Conservation (phyloP, 1,284 basidiomycete genomes). For the Austroboletus olivaceoglutinosus region DNA sequence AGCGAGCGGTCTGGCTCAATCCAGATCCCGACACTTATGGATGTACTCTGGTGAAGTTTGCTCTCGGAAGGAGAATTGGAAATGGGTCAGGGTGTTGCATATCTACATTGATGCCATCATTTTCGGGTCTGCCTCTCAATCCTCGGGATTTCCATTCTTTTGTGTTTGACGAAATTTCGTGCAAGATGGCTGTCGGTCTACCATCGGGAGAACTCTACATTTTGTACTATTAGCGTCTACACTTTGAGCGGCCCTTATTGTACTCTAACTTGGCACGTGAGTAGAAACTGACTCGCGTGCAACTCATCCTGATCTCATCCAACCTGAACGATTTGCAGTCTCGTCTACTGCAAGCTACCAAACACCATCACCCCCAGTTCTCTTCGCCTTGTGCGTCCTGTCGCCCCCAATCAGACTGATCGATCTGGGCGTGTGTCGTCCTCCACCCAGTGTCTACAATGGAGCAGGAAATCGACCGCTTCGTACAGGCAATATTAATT, state of each 20-base stretch:
- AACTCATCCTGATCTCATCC: conserved; percentile 7
- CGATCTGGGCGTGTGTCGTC: conserved; percentile 17
- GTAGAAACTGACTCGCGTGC: conserved; percentile 18
- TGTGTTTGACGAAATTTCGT: conserved; percentile 29
- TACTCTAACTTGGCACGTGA: conserved; percentile 25
- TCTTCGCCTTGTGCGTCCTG: background rate
- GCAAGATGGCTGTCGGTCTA: conserved; percentile 20
- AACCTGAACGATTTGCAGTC: conserved; percentile 1
- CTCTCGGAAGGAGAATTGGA: conserved; percentile 5
- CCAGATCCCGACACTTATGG: conserved; percentile 12
- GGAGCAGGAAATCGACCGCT: conserved; percentile 72
- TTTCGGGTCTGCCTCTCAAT: conserved; percentile 25
- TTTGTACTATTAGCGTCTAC: conserved; percentile 12
- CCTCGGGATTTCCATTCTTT: conserved; percentile 23
- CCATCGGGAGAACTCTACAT: conserved; percentile 25
- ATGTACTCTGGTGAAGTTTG: conserved; percentile 21
- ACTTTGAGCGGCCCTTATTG: conserved; percentile 20
- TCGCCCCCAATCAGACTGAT: conserved; percentile 7
- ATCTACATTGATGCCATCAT: conserved; percentile 21
- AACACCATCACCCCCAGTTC: conserved; percentile 3
- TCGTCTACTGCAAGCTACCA: background rate
- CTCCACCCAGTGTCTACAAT: conserved; percentile 35
- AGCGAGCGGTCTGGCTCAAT: conserved; percentile 24
- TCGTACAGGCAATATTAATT: conserved; percentile 81
- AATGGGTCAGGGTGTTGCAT: conserved; percentile 6